Evolutionary conservation across 768 basidiomycete species (phyloP), one percentile per base, ranked within the genome.

Genomic region (Boletus rubropictus): DNA sequence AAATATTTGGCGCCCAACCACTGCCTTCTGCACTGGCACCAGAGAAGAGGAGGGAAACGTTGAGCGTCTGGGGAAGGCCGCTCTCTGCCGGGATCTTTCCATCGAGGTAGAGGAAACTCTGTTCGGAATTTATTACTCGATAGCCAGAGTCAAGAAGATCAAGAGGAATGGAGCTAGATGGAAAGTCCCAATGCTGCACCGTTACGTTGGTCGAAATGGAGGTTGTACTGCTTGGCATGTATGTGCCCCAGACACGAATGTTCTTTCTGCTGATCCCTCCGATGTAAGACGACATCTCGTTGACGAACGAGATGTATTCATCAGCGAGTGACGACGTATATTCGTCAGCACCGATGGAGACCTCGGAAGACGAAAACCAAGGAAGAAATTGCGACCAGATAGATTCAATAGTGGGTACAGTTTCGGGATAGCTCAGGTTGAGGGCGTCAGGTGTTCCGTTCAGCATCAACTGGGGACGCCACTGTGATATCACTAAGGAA

Each of bases 281-380:
- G 24, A 76, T 68, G 50, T 67, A 72, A 15, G 57, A 54, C 14
- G 69, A 61, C 72, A 76, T 72, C 39, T 60, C 61, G 33, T 75
- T 72, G 36, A 76, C 67, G 42, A 71, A 75, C 7, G 64, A 54
- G 38, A 70, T 67, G 49, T 74, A 76, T 39, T 68, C 69, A 40
- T 73, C 60, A 3, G 70, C 73, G 8, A 73, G 55, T 6, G 61
- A 53, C 7, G 65, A 32, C 9, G 52, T 48, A 48, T 74, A 75
- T 56, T 75, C 72, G 44, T 75, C 73, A 21, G 72, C 72, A 11
- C 74, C 74, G 31, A 76, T 74, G 7, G 72, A 72, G 17, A 76
- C 70, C 44, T 75, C 70, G 9, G 56, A 39, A 42, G 67, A 57
- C 17, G 68, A 51, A 51, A 69, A 71, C 69, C 69, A 70, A 1